A percentile compares a stretch with the other conserved stretches of the same genome.
Conservation (phyloP, 768 basidiomycete species). For the Leccinum rimulosum region DNA sequence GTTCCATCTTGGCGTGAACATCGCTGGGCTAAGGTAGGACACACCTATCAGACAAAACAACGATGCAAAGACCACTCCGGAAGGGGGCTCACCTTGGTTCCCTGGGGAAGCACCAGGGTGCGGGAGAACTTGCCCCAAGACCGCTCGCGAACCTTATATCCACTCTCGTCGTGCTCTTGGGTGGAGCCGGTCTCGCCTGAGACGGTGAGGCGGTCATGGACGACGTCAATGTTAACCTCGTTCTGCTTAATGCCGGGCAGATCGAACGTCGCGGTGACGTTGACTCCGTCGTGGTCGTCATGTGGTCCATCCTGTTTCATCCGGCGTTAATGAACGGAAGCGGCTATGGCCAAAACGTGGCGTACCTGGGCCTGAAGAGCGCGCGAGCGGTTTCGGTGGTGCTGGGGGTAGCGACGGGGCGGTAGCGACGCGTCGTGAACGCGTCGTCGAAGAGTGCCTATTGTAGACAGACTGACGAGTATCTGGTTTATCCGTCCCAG, state of each 20-base stretch:
- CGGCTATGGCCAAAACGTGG: neutral
- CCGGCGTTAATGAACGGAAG: neutral
- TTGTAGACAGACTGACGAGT: neutral
- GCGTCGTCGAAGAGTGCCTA: neutral
- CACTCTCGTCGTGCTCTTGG: slow-evolving; percentile 32
- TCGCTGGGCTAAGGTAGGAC: too few relatives aligned
- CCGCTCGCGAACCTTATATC: too few relatives aligned
- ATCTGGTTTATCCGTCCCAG: slow-evolving; percentile 59
- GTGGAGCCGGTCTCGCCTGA: slow-evolving; percentile 45
- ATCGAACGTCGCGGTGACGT: slow-evolving; percentile 31
- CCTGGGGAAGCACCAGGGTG: too few relatives aligned
- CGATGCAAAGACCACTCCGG: neutral
- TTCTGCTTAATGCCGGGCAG: slow-evolving; percentile 50
- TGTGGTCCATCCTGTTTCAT: slow-evolving; percentile 48
- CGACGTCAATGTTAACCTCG: slow-evolving; percentile 50
- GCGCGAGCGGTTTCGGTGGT: neutral
- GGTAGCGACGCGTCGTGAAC: neutral
- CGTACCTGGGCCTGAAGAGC: neutral
- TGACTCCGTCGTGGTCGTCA: slow-evolving; percentile 46
- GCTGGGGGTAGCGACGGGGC: too few relatives aligned
- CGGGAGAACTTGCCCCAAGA: too few relatives aligned
- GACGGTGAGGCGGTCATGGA: slow-evolving; percentile 47
- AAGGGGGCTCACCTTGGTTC: slow-evolving; percentile 32
- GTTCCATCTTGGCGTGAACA: slow-evolving; percentile 12
- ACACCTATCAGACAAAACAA: neutral